These are phyloP conservation scores for Pythium periplocum DNA, from an alignment of 352 stramenopile genomes.

Conservation along the genomic window DNA sequence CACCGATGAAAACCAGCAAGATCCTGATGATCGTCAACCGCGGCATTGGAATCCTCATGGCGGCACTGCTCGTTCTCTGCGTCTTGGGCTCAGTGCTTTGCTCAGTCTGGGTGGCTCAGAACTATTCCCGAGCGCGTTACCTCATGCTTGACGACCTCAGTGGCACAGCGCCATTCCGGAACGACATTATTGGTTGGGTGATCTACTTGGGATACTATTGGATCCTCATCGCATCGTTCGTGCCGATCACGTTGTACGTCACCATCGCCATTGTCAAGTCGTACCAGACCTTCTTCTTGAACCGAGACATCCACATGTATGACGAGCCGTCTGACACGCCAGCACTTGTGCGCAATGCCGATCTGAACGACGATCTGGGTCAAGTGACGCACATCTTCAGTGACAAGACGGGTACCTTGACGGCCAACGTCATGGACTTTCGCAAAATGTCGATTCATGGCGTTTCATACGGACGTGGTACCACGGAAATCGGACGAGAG, in stretches of 20 bases:
- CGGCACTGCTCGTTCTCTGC: slow-evolving; percentile 62
- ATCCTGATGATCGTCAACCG: slow-evolving; percentile 81
- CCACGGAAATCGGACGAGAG: slow-evolving; percentile 79
- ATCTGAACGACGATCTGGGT: slow-evolving; percentile 83
- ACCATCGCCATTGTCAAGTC: slow-evolving; percentile 85
- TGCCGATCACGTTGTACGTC: slow-evolving; percentile 87
- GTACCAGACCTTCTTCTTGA: slow-evolving; percentile 84
- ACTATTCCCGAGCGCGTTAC: slow-evolving; percentile 59
- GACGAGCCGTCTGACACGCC: slow-evolving; percentile 73
- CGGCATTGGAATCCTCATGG: slow-evolving; percentile 72
- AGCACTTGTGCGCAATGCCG: slow-evolving; percentile 73
- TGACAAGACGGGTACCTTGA: slow-evolving; percentile 84
- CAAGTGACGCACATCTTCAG: slow-evolving; percentile 89
- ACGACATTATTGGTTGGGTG: slow-evolving; percentile 61
- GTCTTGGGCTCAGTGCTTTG: slow-evolving; percentile 65
- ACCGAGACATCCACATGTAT: slow-evolving; percentile 85
- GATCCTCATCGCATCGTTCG: slow-evolving; percentile 85
- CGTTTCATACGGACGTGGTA: slow-evolving; percentile 74
- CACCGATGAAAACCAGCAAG: slow-evolving; percentile 75
- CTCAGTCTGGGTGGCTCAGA: slow-evolving; percentile 56
- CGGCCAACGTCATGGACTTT: slow-evolving; percentile 87
- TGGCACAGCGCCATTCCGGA: slow-evolving; percentile 57
- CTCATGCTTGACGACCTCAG: slow-evolving; percentile 62
- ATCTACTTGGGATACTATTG: slow-evolving; percentile 86
- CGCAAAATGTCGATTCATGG: slow-evolving; percentile 85